phyloP scores from a whole-genome alignment of 495 filamentous ascomycete genomes.

The Pyrenula massariospora region DNA sequence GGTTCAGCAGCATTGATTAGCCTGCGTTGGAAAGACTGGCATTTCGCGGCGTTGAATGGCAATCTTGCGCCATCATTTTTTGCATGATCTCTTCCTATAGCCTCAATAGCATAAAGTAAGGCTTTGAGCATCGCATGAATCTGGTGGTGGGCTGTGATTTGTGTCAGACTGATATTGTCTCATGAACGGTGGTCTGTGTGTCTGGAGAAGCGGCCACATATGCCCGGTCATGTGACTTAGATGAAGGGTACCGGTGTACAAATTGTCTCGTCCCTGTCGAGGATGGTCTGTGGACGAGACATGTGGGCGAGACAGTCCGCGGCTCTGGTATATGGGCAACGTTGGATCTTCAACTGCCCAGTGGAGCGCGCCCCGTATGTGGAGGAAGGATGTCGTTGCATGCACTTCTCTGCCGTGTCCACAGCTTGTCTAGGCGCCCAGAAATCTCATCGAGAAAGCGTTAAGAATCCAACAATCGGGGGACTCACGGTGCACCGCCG shows the following conservation, averaged over 20 bases:
- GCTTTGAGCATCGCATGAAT: no score
- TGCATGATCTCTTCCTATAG: no score
- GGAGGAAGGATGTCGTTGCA: not conserved
- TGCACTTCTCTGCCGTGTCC: not conserved
- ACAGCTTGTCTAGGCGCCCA: not conserved
- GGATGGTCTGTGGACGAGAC: no score
- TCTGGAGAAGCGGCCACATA: not conserved
- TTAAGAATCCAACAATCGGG: no score
- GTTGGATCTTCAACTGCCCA: not conserved
- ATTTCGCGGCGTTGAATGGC: no score
- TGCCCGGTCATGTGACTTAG: not conserved
- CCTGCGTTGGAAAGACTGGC: no score
- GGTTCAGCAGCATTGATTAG: no score
- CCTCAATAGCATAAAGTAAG: no score
- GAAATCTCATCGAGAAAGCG: no score
- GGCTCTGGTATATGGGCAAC: not conserved
- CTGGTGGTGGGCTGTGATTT: not conserved
- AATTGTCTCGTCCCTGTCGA: not conserved
- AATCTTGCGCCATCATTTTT: no score
- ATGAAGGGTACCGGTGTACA: not conserved
- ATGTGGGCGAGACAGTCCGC: not conserved
- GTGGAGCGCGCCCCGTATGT: not conserved
- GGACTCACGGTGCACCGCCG: no score
- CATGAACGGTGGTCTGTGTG: not conserved
- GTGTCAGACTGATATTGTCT: not conserved